Conservation (phyloP, 2,329 filamentous ascomycete genomes). For the Cladosporium austrohemisphaericum region DNA sequence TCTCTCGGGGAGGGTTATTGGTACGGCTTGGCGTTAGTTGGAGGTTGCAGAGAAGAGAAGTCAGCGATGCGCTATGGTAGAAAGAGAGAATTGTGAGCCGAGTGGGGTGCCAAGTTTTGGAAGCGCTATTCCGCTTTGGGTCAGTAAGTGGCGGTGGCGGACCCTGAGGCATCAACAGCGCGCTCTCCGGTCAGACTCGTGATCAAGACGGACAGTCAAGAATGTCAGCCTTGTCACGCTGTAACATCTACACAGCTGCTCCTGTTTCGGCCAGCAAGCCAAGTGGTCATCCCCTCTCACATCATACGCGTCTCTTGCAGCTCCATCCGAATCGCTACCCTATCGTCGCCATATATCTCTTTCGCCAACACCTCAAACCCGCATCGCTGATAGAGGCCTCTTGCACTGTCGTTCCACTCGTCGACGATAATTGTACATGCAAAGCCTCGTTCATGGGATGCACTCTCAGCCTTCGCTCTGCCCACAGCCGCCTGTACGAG, state of each 20-base stretch:
- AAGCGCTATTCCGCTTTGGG: background rate
- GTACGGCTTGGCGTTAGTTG: slow-evolving; percentile 35
- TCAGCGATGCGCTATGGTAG: slow-evolving; percentile 4
- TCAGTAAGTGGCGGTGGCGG: background rate
- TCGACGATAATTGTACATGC: slow-evolving; percentile 25
- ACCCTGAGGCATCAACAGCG: background rate
- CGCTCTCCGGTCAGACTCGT: background rate
- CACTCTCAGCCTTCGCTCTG: slow-evolving; percentile 16
- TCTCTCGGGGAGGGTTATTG: slow-evolving; percentile 27
- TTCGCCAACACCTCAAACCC: slow-evolving; percentile 26
- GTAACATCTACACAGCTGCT: no score
- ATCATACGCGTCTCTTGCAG: background rate
- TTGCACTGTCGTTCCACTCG: slow-evolving; percentile 26
- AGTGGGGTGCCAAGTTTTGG: background rate
- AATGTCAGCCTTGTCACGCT: background rate
- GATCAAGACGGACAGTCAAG: background rate
- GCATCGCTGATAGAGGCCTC: slow-evolving; percentile 25
- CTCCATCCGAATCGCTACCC: slow-evolving; percentile 25
- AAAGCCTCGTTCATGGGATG: background rate
- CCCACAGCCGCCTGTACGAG: slow-evolving; percentile 28
- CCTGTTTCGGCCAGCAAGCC: no score
- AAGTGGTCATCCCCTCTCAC: no score
- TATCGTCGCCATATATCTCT: slow-evolving; percentile 23
- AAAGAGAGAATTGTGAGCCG: background rate
- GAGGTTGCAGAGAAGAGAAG: slow-evolving; percentile 15